Conservation (phyloP, 805 yeast genomes). For the Maudiozyma pseudohumilis region DNA sequence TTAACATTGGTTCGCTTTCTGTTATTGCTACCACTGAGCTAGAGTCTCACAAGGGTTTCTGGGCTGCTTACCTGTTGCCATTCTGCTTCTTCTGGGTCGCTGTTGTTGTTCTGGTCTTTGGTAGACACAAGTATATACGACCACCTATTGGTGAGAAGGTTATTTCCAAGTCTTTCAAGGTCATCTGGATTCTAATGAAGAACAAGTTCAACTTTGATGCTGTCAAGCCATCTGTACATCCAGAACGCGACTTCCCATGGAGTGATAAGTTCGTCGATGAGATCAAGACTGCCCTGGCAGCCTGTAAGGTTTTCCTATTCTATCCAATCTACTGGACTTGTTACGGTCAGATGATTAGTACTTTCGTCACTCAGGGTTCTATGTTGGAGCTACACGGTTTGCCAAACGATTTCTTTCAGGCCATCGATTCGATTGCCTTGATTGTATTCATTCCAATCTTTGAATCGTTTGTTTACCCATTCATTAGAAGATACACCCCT, state of each 20-base stretch:
- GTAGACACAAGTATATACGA: constrained; percentile 46
- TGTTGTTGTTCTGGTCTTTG: constrained; percentile 40
- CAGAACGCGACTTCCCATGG: constrained; percentile 45
- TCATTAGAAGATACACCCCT: constrained; percentile 38
- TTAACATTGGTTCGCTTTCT: constrained; percentile 66
- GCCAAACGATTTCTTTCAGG: constrained; percentile 73
- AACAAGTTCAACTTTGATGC: constrained; percentile 42
- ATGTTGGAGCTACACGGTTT: constrained; percentile 65
- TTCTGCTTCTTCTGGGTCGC: constrained; percentile 58
- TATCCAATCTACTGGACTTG: constrained; percentile 69
- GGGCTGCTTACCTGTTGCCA: constrained; percentile 70
- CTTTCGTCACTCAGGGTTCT: constrained; percentile 66
- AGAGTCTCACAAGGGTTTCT: constrained; percentile 55
- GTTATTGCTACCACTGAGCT: constrained; percentile 69
- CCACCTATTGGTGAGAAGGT: constrained; percentile 55
- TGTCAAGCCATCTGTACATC: constrained; percentile 49
- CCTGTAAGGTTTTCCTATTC: constrained; percentile 64
- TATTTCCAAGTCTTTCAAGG: constrained; percentile 42
- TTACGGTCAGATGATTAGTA: constrained; percentile 63
- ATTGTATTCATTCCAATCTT: constrained; percentile 69
- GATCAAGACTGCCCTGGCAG: constrained; percentile 51
- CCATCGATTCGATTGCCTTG: constrained; percentile 64
- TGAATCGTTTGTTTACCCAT: constrained; percentile 50
- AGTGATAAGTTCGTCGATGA: constrained; percentile 64
- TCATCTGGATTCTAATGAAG: constrained; percentile 34